Base-by-base conservation (phyloP, 2,329 filamentous ascomycete species). In the Neospermospora avenae region DNA sequence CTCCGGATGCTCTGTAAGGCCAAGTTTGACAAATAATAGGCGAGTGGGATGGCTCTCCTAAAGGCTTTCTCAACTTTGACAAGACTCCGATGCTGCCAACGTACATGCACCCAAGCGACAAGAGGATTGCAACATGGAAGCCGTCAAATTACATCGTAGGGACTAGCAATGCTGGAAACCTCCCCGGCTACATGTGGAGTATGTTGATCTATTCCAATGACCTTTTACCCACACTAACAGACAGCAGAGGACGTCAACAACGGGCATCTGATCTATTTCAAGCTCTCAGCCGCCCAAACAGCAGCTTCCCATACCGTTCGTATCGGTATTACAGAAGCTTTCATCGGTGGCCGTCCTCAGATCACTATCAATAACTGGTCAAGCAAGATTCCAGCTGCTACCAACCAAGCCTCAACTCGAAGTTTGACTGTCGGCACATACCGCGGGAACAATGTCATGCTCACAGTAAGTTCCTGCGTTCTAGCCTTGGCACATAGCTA, bases 371-470 rank as follows among this genome's bases (percentile, higher is more conserved):
- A 88, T 67, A 75, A 74, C 42, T 87, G 78, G 73, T 76, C 71
- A 8, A 78, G 77, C 1, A 60, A 77, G 0, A 75, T 76, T 0
- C 83, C 83, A 1, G 70, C 77, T 2, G 82, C 84, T 0, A 85
- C 85, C 0, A 78, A 76, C 11, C 86, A 87, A 73, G 83, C 89
- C 48, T 80, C 88, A 69, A 85, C 81, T 3, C 79, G 86, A 16
- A 86, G 86, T 16, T 79, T 88, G 2, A 89, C 86, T 0, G 77
- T 86, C 3, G 86, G 86, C 10, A 84, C 84, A 0, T 89, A 88
- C 68, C 76, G 84, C 4, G 86, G 86, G 0, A 62, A 56, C 3
- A 62, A 62, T 34, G n/a, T 34, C n/a, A 41, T 62, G 37, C 55
- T 58, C 37, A 58, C 55, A 16, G 55, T 57, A 41, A 49, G 55